These are phyloP conservation scores for Penicillium palitans DNA, from an alignment of 2,329 filamentous ascomycete species.

Conservation along the genomic window DNA sequence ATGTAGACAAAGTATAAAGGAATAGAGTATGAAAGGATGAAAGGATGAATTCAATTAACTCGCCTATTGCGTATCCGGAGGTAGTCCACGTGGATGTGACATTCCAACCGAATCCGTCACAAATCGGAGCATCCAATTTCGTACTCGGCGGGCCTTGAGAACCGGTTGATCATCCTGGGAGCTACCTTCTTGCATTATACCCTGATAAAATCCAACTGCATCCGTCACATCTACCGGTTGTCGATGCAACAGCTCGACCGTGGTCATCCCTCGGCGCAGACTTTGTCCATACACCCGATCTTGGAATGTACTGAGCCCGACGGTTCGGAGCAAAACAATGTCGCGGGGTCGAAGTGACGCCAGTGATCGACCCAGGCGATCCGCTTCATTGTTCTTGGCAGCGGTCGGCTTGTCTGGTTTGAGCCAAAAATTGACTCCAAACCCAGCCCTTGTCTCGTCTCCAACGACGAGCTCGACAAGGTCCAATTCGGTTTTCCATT, in stretches of 20 bases:
- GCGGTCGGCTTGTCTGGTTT: conserved; percentile 35
- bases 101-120: conserved; percentile 49
- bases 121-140: conserved; percentile 73
- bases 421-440: conserved; percentile 84
- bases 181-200: conserved; percentile 45
- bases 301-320: conserved; percentile 74
- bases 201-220: conserved; percentile 58
- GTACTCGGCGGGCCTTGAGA: conserved; percentile 65
- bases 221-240: conserved; percentile 54
- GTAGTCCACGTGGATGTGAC: conserved; percentile 31
- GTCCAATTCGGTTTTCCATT: conserved; percentile 55
- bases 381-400: conserved; percentile 20
- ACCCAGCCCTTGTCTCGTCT: conserved; percentile 79
- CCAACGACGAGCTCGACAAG: conserved; percentile 78
- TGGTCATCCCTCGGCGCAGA: conserved; percentile 69
- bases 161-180: conserved; percentile 52
- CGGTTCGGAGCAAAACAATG: conserved; percentile 74
- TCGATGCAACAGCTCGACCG: conserved; percentile 65
- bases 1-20: neutral
- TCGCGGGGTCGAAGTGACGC: conserved; percentile 66
- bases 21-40: neutral
- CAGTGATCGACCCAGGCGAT: conserved; percentile 43
- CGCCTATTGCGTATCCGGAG: conserved; percentile 42
- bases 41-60: neutral
- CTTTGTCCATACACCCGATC: conserved; percentile 82